Evolutionary conservation across 2,329 filamentous ascomycete species (phyloP).

Genomic region (Aquanectria penicillioides): DNA sequence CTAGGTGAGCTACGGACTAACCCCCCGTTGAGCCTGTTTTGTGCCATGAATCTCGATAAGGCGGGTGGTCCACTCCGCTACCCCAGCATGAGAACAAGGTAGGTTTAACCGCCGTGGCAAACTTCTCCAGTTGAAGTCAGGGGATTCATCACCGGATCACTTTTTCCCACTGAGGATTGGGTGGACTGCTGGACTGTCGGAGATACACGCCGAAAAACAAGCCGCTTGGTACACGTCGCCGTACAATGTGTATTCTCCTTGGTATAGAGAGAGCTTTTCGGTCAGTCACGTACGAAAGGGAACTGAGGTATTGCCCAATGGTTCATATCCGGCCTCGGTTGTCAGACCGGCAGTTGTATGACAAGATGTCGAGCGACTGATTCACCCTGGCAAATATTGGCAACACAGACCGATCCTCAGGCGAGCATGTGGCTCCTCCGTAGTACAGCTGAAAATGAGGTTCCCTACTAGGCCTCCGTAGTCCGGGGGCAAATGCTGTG

Average conservation of each 20-base stretch:
- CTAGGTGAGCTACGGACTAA: slow-evolving; percentile 13
- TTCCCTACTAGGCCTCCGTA: slow-evolving; percentile 11
- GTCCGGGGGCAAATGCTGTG: not conserved
- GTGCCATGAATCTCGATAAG: slow-evolving; percentile 29
- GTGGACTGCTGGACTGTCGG: too few relatives aligned
- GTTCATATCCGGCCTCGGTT: slow-evolving; percentile 23
- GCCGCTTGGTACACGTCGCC: not conserved
- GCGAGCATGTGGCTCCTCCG: slow-evolving; percentile 16
- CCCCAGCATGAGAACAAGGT: slow-evolving; percentile 17
- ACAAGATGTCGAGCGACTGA: slow-evolving; percentile 5
- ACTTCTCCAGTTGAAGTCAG: slow-evolving; percentile 13
- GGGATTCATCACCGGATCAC: slow-evolving; percentile 21
- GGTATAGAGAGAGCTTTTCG: not conserved
- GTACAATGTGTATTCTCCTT: too few relatives aligned
- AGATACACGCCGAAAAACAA: too few relatives aligned
- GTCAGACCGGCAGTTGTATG: slow-evolving; percentile 26
- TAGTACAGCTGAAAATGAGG: slow-evolving; percentile 12
- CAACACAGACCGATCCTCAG: slow-evolving; percentile 12
- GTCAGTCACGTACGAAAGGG: not conserved
- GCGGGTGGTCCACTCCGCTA: slow-evolving; percentile 25
- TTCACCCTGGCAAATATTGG: slow-evolving; percentile 21
- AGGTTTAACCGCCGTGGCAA: slow-evolving; percentile 27
- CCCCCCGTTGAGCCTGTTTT: slow-evolving; percentile 15
- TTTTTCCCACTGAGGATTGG: too few relatives aligned
- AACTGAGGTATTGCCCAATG: slow-evolving; percentile 1